Evolutionary conservation across 371 early-diverging fungal species (phyloP).

Genomic region (Umbelopsis sp.): DNA sequence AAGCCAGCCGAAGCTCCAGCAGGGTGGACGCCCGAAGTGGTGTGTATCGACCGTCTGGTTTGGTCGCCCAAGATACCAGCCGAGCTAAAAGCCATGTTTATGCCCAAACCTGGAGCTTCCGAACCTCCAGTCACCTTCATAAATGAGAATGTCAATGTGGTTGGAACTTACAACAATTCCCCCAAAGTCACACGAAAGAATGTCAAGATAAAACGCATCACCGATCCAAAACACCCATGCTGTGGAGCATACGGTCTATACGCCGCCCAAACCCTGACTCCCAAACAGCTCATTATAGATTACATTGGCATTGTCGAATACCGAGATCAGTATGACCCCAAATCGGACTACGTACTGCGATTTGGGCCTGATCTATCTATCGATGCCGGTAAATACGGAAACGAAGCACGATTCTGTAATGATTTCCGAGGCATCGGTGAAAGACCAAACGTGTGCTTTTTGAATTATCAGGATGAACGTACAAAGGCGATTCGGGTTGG

Average conservation of each 20-base stretch:
- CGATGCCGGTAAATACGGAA: constrained; percentile 54
- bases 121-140: constrained; percentile 36
- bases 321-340: constrained; percentile 38
- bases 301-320: constrained; percentile 54
- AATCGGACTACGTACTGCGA: constrained; percentile 52
- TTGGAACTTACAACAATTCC: constrained; percentile 36
- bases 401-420: constrained; percentile 58
- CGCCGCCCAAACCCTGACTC: constrained; percentile 50
- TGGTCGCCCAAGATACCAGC: constrained; percentile 47
- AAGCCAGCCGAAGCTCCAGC: constrained; percentile 40
- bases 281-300: constrained; percentile 51
- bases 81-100: constrained; percentile 34
- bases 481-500: constrained; percentile 51
- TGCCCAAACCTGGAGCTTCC: constrained; percentile 32
- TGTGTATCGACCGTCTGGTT: constrained; percentile 47
- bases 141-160: constrained; percentile 46
- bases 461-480: constrained; percentile 51
- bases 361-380: constrained; percentile 48
- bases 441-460: constrained; percentile 55
- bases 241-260: constrained; percentile 54
- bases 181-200: constrained; percentile 45
- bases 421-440: constrained; percentile 55
- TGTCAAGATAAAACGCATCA: constrained; percentile 48
- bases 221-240: constrained; percentile 50
- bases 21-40: constrained; percentile 50